Base-by-base conservation (phyloP, 768 basidiomycete species). In the Lentinula detonsa region DNA sequence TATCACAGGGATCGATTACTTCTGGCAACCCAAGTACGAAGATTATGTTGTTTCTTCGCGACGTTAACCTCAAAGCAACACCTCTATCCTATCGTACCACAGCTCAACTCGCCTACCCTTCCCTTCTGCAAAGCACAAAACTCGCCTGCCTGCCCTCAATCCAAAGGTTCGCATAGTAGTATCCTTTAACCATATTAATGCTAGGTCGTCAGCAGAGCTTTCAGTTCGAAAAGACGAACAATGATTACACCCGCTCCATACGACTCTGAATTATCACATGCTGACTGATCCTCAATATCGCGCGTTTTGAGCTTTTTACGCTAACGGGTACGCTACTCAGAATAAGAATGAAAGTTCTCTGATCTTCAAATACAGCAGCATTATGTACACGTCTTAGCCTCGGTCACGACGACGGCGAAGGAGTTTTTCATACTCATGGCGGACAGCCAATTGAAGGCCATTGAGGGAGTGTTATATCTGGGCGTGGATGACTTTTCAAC, bases 351-450 rank as follows among this genome's bases (percentile, higher is more conserved):
- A 74, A 33, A 48, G 39, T 11, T 71, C 73, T 0, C 73, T 75
- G 0, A 79, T 95, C 77, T 86, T 87, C 59, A 88, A 1, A 95
- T 77, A 84, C 86, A 28, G 85, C 87, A 11, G 85, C 93, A 23
- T 72, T 84, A n/a, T n/a, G n/a, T n/a, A 28, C 92, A 95, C 62
- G 86, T 98, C 64, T 80, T 98, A 10, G 87, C 86, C 7, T 89
- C 90, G 3, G 94, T 98, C 34, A 94, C 91, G 1, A 84, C 87
- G 53, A 93, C 91, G 65, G 93, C 95, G 3, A 85, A 88, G 70
- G 88, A 89, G 69, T 73, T 97, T 97, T 5, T 97, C 73, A 71
- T 73, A 33, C 76, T 93, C 8, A 81, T 98, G 35, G 87, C 84
- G 0, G 74, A 74, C 49, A 81, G 76, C 57, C 93, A 95, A 69